phyloP scores from a whole-genome alignment of 805 yeast genomes.

The Ogataea pilisensis region DNA sequence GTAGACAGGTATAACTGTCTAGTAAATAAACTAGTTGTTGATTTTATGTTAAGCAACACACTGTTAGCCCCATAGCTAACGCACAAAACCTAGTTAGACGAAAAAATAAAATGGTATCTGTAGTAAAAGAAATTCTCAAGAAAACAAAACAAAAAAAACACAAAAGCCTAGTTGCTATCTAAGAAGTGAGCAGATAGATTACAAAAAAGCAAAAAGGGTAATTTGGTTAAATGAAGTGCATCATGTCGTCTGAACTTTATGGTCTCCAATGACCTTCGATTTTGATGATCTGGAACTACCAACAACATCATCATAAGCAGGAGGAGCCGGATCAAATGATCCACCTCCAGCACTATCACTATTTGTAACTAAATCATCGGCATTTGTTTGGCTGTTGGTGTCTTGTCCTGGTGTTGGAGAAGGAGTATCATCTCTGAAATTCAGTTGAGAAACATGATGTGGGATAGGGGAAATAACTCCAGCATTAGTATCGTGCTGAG shows the following conservation, averaged over 20 bases:
- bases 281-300: background rate
- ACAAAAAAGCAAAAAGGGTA: too few species aligned
- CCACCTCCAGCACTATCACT: slow-evolving; percentile 1
- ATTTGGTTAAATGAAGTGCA: too few species aligned
- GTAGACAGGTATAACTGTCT: too few species aligned
- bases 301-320: slow-evolving; percentile 20
- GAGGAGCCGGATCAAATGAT: slow-evolving; percentile 9
- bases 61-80: too few species aligned
- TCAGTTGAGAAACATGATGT: slow-evolving; percentile 2
- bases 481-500: background rate
- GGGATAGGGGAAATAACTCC: slow-evolving; percentile 5
- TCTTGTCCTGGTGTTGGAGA: slow-evolving; percentile 4
- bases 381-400: background rate
- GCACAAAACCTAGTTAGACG: too few species aligned
- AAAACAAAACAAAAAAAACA: too few species aligned
- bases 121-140: too few species aligned
- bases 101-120: too few species aligned
- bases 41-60: too few species aligned
- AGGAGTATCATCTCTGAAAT: slow-evolving; percentile 7
- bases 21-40: too few species aligned
- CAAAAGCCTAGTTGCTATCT: too few species aligned
- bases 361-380: slow-evolving; percentile 3
- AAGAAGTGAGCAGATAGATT: too few species aligned
- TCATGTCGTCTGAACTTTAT: slow-evolving; percentile 17
- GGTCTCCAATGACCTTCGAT: slow-evolving; percentile 17